phyloP scores from a whole-genome alignment of 2,329 filamentous ascomycete genomes.

The Alternaria rosae region DNA sequence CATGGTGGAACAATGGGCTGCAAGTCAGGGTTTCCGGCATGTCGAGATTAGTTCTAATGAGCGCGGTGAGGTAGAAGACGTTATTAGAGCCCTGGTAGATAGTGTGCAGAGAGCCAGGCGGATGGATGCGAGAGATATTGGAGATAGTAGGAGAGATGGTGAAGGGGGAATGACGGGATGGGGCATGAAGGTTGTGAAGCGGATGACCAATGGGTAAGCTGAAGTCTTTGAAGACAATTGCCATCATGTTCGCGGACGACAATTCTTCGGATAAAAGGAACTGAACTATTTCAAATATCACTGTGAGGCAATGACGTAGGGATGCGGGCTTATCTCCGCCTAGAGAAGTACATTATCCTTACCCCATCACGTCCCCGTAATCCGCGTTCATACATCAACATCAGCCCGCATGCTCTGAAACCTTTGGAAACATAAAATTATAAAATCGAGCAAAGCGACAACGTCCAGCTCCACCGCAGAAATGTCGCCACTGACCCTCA shows the following conservation, averaged over 20 bases:
- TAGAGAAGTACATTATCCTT: slow-evolving; percentile 1
- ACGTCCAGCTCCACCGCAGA: neutral
- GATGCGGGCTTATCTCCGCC: slow-evolving; percentile 3
- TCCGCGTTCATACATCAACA: neutral
- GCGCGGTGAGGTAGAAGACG: slow-evolving; percentile 16
- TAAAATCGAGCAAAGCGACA: neutral
- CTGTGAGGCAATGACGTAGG: neutral
- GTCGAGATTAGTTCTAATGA: slow-evolving; percentile 28
- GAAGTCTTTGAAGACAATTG: neutral
- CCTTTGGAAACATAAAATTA: neutral
- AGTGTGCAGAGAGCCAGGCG: slow-evolving; percentile 15
- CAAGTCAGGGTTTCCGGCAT: slow-evolving; percentile 28
- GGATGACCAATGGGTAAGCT: neutral
- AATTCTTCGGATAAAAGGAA: neutral
- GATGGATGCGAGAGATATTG: slow-evolving; percentile 15
- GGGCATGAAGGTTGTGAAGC: neutral
- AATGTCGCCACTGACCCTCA: slow-evolving; percentile 20
- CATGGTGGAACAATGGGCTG: slow-evolving; percentile 33
- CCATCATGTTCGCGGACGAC: neutral
- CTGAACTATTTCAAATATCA: slow-evolving; percentile 1
- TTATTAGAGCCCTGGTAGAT: slow-evolving; percentile 24
- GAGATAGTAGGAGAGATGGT: neutral
- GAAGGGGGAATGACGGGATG: neutral
- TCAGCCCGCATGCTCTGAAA: neutral
- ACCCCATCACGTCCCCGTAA: neutral